These are phyloP conservation scores for Fusarium albosuccineum DNA, from an alignment of 2,329 filamentous ascomycete species.

Conservation along the genomic window DNA sequence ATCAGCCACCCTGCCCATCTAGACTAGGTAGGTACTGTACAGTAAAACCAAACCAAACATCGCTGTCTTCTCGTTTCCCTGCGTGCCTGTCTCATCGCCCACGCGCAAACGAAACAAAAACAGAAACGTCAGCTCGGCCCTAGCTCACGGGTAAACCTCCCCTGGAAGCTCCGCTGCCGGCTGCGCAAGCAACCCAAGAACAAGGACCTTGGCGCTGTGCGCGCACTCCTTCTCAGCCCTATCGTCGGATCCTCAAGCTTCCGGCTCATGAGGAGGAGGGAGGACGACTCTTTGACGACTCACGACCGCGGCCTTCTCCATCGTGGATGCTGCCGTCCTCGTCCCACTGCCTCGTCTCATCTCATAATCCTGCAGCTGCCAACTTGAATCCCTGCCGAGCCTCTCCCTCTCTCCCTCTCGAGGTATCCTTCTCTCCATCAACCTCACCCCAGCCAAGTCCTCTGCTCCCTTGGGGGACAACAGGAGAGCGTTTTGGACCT, in stretches of 20 bases:
- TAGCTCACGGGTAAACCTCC: too few relatives aligned
- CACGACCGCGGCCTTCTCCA: slow-evolving; percentile 5
- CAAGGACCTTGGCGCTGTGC: neutral
- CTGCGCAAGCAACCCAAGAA: too few relatives aligned
- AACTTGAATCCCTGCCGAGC: neutral
- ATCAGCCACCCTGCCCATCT: slow-evolving; percentile 32
- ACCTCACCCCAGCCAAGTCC: neutral
- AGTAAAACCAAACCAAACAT: neutral
- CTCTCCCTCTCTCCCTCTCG: neutral
- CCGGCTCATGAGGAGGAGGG: slow-evolving; percentile 10
- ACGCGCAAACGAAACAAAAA: neutral
- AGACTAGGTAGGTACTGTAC: neutral
- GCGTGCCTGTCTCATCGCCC: slow-evolving; percentile 1
- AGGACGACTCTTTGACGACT: slow-evolving; percentile 11
- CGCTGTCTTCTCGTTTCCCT: slow-evolving; percentile 3
- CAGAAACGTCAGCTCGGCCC: neutral
- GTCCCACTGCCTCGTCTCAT: slow-evolving; percentile 14
- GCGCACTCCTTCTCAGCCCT: neutral
- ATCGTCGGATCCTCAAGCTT: slow-evolving; percentile 28
- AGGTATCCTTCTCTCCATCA: too few relatives aligned
- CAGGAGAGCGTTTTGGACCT: neutral
- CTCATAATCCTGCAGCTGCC: slow-evolving; percentile 18
- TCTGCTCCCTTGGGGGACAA: slow-evolving; percentile 8
- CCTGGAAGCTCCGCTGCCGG: too few relatives aligned
- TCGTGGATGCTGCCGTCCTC: slow-evolving; percentile 9